phyloP scores from a whole-genome alignment of 2,329 filamentous ascomycete species.

The Aspergillus fijiensis region DNA sequence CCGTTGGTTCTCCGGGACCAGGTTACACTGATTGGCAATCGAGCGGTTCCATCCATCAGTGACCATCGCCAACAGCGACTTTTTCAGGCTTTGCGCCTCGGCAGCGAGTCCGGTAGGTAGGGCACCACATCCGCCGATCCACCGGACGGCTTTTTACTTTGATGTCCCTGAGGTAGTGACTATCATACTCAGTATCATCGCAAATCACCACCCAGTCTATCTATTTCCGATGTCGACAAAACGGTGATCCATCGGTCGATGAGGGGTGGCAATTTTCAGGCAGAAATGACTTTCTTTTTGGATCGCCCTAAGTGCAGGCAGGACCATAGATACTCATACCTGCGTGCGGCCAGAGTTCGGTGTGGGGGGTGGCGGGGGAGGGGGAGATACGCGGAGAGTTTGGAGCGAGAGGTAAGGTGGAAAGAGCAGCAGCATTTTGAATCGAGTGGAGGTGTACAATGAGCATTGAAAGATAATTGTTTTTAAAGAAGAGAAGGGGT shows the following conservation, averaged over 20 bases:
- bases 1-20: neutral
- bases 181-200: neutral
- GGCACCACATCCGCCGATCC: neutral
- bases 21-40: neutral
- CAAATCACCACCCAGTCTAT: neutral
- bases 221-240: neutral
- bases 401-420: neutral
- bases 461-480: neutral
- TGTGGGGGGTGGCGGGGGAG: neutral
- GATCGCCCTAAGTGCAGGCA: neutral
- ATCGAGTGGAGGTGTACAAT: neutral
- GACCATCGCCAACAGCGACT: neutral
- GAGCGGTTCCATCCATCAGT: neutral
- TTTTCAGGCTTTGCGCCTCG: neutral
- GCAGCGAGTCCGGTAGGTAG: neutral
- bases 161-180: neutral
- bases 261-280: conserved; percentile 6
- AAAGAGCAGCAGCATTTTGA: neutral
- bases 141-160: neutral
- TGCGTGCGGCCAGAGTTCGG: conserved; percentile 4
- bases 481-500: neutral
- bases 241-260: conserved; percentile 4
- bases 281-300: conserved; percentile 1
- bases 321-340: neutral
- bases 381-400: neutral